Evolutionary conservation across 2,329 filamentous ascomycete genomes (phyloP).

Genomic region (Macrophomina phaseolina): DNA sequence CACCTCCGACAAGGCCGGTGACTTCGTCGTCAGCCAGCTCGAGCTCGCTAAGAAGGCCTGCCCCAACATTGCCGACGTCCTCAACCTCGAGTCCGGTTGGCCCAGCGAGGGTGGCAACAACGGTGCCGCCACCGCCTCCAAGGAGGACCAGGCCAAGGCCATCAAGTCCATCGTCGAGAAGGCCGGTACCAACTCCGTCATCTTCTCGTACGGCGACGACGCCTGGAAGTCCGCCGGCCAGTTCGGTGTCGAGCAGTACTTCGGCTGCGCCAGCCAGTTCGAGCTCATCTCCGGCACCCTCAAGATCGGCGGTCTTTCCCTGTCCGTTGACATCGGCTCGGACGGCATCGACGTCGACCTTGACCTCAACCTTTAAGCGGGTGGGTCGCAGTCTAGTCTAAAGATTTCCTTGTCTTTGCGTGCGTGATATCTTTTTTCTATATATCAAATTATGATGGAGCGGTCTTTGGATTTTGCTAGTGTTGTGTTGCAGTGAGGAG

Average conservation of each 20-base stretch:
- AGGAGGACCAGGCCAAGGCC: constrained; percentile 70
- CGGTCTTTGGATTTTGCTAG: neutral
- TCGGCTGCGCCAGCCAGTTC: constrained; percentile 69
- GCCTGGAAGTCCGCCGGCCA: constrained; percentile 76
- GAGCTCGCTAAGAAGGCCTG: constrained; percentile 73
- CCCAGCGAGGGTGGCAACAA: constrained; percentile 70
- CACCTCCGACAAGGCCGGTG: constrained; percentile 69
- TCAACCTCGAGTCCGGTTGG: constrained; percentile 93
- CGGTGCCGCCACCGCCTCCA: constrained; percentile 72
- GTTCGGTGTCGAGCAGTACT: constrained; percentile 79
- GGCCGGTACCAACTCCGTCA: constrained; percentile 71
- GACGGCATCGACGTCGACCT: constrained; percentile 27
- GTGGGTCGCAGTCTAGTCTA: neutral
- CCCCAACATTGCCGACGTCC: constrained; percentile 54
- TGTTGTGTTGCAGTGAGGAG: neutral
- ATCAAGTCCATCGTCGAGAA: constrained; percentile 71
- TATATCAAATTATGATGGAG: constrained; percentile 11
- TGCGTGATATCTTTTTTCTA: neutral
- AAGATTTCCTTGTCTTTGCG: neutral
- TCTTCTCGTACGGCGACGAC: constrained; percentile 84
- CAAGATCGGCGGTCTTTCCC: constrained; percentile 26
- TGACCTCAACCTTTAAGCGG: constrained; percentile 25
- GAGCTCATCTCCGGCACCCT: constrained; percentile 34
- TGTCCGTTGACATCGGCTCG: constrained; percentile 21
- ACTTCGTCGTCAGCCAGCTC: constrained; percentile 77